Percentiles rank a stretch among this genome's conserved stretches.
These are phyloP conservation scores for Alnus rubra DNA, from an alignment of 306 rosid species.

Conservation along the genomic window DNA sequence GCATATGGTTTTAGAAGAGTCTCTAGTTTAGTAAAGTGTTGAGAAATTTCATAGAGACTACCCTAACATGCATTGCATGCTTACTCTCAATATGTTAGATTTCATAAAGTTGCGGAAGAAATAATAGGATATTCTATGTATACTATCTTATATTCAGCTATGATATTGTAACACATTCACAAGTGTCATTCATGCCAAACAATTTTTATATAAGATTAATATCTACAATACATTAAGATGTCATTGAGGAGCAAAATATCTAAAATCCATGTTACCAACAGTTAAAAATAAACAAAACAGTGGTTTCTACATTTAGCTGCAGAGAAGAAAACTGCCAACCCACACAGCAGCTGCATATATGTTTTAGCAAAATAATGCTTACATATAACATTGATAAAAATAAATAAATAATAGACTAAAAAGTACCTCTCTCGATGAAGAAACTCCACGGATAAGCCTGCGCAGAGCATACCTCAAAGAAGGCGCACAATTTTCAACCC, in stretches of 20 bases:
- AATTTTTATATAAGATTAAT: background rate
- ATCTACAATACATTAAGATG: background rate
- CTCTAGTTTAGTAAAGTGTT: background rate
- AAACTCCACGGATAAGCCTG: constrained; percentile 87
- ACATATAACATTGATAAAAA: background rate
- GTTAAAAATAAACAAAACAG: background rate
- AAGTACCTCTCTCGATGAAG: constrained; percentile 89
- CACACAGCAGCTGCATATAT: background rate
- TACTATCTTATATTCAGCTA: background rate
- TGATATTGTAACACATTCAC: background rate
- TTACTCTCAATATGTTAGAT: background rate
- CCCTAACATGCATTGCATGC: background rate
- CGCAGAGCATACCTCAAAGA: constrained; percentile 93
- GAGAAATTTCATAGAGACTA: background rate
- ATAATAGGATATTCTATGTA: background rate
- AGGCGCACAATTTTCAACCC: constrained; percentile 92
- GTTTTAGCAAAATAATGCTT: background rate
- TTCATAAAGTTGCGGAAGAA: background rate
- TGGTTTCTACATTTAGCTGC: background rate
- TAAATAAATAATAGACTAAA: background rate
- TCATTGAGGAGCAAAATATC: background rate
- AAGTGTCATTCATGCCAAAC: background rate
- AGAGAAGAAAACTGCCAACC: background rate
- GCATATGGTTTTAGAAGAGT: background rate
- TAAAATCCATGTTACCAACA: background rate